Base-by-base conservation (phyloP, 305 asterid species). In the Lippia alba region DNA sequence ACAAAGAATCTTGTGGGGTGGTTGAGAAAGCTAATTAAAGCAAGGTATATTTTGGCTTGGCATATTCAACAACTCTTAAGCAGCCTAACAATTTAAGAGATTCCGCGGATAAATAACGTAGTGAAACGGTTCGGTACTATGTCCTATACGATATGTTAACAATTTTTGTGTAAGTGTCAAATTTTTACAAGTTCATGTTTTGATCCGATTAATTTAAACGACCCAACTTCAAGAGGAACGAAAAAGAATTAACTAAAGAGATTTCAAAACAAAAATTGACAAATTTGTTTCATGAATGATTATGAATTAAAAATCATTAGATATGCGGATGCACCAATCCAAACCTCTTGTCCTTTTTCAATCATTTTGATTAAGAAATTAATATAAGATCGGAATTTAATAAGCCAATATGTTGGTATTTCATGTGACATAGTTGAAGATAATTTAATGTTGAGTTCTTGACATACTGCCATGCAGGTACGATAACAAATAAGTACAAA, bases 11-110 rank as follows among this genome's bases (percentile, higher is more conserved):
- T 59, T 33, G 36, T 78, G 59, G 20, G 54, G 71, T 79, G 68
- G 77, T 71, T 79, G 74, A 71, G 83, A 66, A 74, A 74, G 66
- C 48, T 58, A 72, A 59, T 46, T 72, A 72, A 56, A 67, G 70
- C 53, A 66, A 67, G 12, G 59, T 40, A 71, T 68, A 55, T 49
- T 58, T 66, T 53, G 61, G 71, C 71, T 64, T 19, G 4, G 7
- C 41, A 70, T 76, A 11, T 66, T 72, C 72, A 68, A 74, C 78
- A 67, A 77, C 72, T 72, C 62, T 36, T 34, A 63, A 44, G 71
- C 49, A 62, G 61, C 18, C 61, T 66, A 44, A 44, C 39, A 44
- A 54, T 0, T 30, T 34, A 46, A 6, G 16, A 64, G 3, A 17
- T n/a, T 44, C 0, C 30, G 4, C 30, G 2, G 30, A 24, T 24